A percentile compares a stretch with the other conserved stretches of the same genome.
phyloP scores from a whole-genome alignment of 257 asterid genomes.

The Nicotiana otophora region DNA sequence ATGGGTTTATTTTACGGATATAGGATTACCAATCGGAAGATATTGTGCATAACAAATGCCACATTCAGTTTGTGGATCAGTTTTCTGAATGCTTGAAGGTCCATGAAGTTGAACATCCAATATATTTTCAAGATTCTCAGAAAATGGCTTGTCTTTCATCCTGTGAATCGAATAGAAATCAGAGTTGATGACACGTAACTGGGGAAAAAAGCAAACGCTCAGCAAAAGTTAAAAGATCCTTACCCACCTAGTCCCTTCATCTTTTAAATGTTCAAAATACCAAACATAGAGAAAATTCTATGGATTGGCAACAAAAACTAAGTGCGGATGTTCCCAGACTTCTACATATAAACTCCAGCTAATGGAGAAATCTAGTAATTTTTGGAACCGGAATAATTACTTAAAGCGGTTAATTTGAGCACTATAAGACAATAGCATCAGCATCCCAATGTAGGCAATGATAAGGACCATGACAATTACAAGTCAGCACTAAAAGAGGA shows the following conservation, averaged over 20 bases:
- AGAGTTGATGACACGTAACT: background rate
- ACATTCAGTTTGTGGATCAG: slow-evolving; percentile 65
- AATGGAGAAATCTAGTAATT: background rate
- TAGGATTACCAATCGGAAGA: slow-evolving; percentile 62
- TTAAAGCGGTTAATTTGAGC: background rate
- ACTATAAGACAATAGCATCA: background rate
- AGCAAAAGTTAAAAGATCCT: background rate
- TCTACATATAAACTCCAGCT: no score
- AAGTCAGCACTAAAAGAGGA: background rate
- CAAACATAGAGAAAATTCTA: background rate
- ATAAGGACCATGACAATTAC: background rate
- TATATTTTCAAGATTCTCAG: slow-evolving; percentile 47
- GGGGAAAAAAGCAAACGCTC: background rate
- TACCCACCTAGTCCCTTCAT: background rate
- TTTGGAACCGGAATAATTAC: background rate
- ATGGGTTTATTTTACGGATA: background rate
- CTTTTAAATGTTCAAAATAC: background rate
- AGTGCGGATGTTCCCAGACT: background rate
- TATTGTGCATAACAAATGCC: slow-evolving; percentile 81
- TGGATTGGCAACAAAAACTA: background rate
- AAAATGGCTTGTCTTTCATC: slow-evolving; percentile 45
- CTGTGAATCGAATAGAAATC: slow-evolving; percentile 18
- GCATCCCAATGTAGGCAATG: background rate
- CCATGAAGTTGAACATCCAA: slow-evolving; percentile 48
- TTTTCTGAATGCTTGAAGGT: slow-evolving; percentile 38